Evolutionary conservation across 2,329 filamentous ascomycete species (phyloP).

Genomic region (Aspergillus calidoustus): DNA sequence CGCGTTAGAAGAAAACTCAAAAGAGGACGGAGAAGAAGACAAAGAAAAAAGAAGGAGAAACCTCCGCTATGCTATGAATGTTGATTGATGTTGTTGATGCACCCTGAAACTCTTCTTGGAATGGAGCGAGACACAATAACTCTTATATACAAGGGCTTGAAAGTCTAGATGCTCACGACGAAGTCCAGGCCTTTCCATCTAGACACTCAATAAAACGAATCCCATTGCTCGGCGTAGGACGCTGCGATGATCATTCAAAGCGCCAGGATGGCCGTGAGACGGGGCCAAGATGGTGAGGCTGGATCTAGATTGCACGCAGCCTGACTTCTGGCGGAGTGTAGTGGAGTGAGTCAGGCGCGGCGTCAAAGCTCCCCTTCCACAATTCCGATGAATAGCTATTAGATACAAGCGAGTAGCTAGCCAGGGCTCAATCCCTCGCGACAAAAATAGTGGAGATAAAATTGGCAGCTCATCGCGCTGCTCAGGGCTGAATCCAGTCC

Average conservation of each 20-base stretch:
- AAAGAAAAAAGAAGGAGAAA: constrained; percentile 1
- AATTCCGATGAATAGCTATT: background rate
- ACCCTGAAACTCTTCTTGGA: background rate
- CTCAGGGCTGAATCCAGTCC: background rate
- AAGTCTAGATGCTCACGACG: background rate
- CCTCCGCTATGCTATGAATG: background rate
- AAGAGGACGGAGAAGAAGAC: background rate
- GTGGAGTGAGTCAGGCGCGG: background rate
- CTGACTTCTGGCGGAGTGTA: background rate
- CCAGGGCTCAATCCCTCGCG: background rate
- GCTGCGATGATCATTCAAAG: constrained; percentile 10
- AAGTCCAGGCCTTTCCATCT: constrained; percentile 2
- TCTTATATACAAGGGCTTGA: constrained; percentile 4
- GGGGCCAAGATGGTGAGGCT: constrained; percentile 10
- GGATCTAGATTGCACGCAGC: background rate
- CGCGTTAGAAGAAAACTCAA: background rate
- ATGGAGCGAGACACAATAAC: constrained; percentile 7
- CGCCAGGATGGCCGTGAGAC: constrained; percentile 14
- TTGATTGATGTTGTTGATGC: background rate
- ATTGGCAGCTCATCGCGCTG: no score
- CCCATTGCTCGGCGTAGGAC: constrained; percentile 1
- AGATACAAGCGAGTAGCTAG: background rate
- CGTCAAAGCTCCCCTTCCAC: background rate
- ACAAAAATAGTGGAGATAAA: constrained; percentile 1
- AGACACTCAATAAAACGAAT: background rate